A percentile compares a stretch with the other conserved stretches of the same genome.
These are phyloP conservation scores for Neurospora sp. DNA, from an alignment of 495 filamentous ascomycete species.

Conservation along the genomic window DNA sequence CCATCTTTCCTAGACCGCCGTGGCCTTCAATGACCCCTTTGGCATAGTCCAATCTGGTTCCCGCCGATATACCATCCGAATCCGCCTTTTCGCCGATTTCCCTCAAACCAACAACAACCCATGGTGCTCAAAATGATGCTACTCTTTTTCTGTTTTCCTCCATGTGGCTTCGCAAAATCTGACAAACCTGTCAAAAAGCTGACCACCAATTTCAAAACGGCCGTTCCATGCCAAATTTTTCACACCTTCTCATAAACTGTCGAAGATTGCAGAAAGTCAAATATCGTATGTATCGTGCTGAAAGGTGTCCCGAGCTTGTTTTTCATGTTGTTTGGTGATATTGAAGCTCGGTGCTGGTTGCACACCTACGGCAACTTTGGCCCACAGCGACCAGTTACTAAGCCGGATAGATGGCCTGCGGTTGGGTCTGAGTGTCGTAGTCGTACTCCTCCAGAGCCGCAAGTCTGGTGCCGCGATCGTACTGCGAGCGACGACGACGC, in stretches of 20 bases:
- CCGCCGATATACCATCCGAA: slow-evolving; percentile 7
- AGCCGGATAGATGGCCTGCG: slow-evolving; percentile 19
- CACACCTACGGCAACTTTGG: neutral
- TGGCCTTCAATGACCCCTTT: slow-evolving; percentile 15
- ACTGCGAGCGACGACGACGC: slow-evolving; percentile 66
- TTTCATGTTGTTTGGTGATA: neutral
- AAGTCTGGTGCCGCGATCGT: slow-evolving; percentile 59
- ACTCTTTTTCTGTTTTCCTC: slow-evolving; percentile 7
- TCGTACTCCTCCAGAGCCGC: slow-evolving; percentile 52
- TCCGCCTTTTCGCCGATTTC: slow-evolving; percentile 5
- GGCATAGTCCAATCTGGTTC: slow-evolving; percentile 23
- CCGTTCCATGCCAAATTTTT: neutral
- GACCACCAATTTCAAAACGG: neutral
- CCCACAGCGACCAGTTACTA: slow-evolving; percentile 8
- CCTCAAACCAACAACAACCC: neutral
- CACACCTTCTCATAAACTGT: neutral
- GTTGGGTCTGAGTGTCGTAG: slow-evolving; percentile 27
- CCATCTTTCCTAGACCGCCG: slow-evolving; percentile 26
- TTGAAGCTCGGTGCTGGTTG: neutral
- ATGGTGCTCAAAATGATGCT: slow-evolving; percentile 2
- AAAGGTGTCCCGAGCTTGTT: neutral
- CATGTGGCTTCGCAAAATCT: neutral
- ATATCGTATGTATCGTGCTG: neutral
- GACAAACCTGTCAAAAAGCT: neutral
- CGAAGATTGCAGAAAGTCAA: neutral